These are phyloP conservation scores for Chrysoporthe austroafricana DNA, from an alignment of 2,329 filamentous ascomycete species.

Conservation along the genomic window DNA sequence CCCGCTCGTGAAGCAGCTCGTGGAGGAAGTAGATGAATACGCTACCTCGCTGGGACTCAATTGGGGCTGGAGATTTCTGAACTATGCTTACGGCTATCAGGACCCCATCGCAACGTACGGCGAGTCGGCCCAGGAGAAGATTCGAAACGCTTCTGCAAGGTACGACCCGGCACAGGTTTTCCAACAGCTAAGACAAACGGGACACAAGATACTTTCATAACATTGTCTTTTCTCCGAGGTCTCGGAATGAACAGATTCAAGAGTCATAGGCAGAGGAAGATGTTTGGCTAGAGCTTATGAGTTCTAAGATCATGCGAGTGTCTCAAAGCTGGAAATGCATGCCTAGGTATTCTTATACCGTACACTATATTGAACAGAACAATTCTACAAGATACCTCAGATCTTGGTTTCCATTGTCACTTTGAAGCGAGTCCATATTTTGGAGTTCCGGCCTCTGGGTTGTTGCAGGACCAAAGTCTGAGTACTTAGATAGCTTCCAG, in stretches of 20 bases:
- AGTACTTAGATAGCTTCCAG: background rate
- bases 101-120: slow-evolving; percentile 18
- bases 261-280: too few relatives aligned
- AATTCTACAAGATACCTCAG: background rate
- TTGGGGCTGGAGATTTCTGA: slow-evolving; percentile 29
- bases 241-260: background rate
- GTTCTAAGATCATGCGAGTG: too few relatives aligned
- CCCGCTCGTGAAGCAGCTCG: slow-evolving; percentile 41
- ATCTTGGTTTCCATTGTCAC: background rate
- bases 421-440: background rate
- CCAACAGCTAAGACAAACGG: slow-evolving; percentile 15
- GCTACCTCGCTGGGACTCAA: slow-evolving; percentile 33
- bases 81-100: slow-evolving; percentile 17
- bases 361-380: background rate
- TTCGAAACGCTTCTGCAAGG: slow-evolving; percentile 6
- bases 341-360: background rate
- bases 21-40: slow-evolving; percentile 38
- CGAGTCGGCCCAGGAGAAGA: slow-evolving; percentile 11
- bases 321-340: too few relatives aligned
- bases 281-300: too few relatives aligned
- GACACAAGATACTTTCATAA: slow-evolving; percentile 10
- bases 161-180: slow-evolving; percentile 15
- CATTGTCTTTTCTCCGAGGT: background rate
- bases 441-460: background rate
- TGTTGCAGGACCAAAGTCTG: background rate